A percentile compares a stretch with the other conserved stretches of the same genome.
These are phyloP conservation scores for Aspergillus ochraceoroseus DNA, from an alignment of 2,329 filamentous ascomycete genomes.

Conservation along the genomic window DNA sequence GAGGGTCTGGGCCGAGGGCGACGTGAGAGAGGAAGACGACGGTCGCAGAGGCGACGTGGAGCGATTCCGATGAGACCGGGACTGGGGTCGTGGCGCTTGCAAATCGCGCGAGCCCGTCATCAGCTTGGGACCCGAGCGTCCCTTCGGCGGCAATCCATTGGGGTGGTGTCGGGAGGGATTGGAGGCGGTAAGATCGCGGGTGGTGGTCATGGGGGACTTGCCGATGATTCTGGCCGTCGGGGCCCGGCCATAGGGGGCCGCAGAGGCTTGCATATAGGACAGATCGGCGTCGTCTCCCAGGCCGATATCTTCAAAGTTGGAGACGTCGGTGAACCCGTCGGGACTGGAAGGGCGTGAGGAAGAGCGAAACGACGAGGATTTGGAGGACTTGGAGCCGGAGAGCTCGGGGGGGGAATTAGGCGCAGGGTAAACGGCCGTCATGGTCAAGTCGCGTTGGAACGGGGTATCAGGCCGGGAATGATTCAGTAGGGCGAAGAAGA, in stretches of 20 bases:
- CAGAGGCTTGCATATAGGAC: slow-evolving; percentile 29
- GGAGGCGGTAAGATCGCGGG: slow-evolving; percentile 34
- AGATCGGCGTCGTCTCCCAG: slow-evolving; percentile 63
- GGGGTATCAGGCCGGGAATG: neutral
- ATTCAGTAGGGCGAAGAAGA: neutral
- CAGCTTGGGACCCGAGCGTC: slow-evolving; percentile 25
- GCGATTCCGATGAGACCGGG: slow-evolving; percentile 30
- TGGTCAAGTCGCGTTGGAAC: slow-evolving; percentile 18
- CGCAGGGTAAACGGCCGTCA: slow-evolving; percentile 44
- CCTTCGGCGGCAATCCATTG: slow-evolving; percentile 28
- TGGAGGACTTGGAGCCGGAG: slow-evolving; percentile 80
- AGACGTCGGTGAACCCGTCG: slow-evolving; percentile 65
- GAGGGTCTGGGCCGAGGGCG: too few species aligned
- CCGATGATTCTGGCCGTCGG: slow-evolving; percentile 25
- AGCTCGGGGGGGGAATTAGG: slow-evolving; percentile 72
- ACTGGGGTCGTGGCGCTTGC: slow-evolving; percentile 27
- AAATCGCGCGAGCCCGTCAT: slow-evolving; percentile 25
- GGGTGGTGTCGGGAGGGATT: slow-evolving; percentile 25
- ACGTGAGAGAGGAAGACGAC: slow-evolving; percentile 13
- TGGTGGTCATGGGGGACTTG: slow-evolving; percentile 28
- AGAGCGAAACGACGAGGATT: slow-evolving; percentile 82
- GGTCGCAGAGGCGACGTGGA: slow-evolving; percentile 31
- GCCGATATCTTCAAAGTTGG: slow-evolving; percentile 90
- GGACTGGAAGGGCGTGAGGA: slow-evolving; percentile 66
- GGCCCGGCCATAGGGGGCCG: slow-evolving; percentile 28